Conservation (phyloP, 1,284 basidiomycete genomes). For the Marasmius sp. region DNA sequence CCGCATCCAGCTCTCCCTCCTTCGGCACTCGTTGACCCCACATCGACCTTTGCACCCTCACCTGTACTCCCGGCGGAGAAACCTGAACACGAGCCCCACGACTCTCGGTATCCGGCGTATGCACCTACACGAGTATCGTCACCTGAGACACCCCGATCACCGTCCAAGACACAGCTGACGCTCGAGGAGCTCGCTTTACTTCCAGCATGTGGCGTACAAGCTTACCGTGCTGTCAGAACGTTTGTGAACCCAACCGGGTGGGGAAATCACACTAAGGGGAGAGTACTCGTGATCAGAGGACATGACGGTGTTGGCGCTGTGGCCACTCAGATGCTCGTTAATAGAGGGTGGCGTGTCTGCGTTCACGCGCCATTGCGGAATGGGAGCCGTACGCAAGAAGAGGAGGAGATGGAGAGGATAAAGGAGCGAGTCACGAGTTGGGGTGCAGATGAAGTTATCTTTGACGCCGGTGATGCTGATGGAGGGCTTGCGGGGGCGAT, state of each 20-base stretch:
- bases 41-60: neutral
- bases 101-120: neutral
- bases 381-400: conserved; percentile 8
- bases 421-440: neutral
- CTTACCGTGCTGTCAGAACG: conserved; percentile 77
- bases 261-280: conserved; percentile 23
- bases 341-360: conserved; percentile 60
- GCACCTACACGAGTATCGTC: neutral
- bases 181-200: conserved; percentile 81
- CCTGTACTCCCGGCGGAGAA: neutral
- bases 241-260: conserved; percentile 24
- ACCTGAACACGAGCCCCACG: neutral
- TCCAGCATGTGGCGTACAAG: conserved; percentile 73
- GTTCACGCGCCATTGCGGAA: conserved; percentile 60
- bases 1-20: conserved; percentile 48
- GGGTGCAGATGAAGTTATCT: conserved; percentile 9
- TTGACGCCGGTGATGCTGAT: conserved; percentile 19
- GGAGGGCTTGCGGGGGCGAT: conserved; percentile 57
- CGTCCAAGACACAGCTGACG: conserved; percentile 33
- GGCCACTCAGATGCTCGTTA: conserved; percentile 71
- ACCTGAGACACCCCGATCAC: neutral
- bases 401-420: neutral
- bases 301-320: conserved; percentile 78
- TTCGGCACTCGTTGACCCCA: conserved; percentile 16
- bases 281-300: conserved; percentile 71